Evolutionary conservation across 2,329 filamentous ascomycete genomes (phyloP).

Genomic region (Hypoxylon sp.): DNA sequence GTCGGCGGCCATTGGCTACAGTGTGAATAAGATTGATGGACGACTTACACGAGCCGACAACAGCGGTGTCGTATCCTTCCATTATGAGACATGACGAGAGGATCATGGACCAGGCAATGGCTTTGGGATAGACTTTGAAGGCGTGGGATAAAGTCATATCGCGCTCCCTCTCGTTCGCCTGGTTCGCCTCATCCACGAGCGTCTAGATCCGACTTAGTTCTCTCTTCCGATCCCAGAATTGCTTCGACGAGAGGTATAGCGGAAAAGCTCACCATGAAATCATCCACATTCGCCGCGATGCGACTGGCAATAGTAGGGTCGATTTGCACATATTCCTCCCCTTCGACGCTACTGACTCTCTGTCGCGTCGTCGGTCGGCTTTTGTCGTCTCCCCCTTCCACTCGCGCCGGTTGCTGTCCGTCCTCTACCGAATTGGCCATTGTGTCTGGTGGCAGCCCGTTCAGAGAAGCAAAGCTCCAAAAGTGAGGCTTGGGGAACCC

Average conservation of each 20-base stretch:
- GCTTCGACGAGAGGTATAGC: neutral
- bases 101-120: slow-evolving; percentile 58
- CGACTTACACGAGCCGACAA: slow-evolving; percentile 50
- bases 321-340: slow-evolving; percentile 41
- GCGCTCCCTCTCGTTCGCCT: slow-evolving; percentile 57
- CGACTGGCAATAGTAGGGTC: slow-evolving; percentile 46
- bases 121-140: slow-evolving; percentile 59
- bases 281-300: slow-evolving; percentile 49
- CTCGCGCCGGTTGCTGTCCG: slow-evolving; percentile 12
- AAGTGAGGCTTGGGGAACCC: neutral
- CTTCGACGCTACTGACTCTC: slow-evolving; percentile 32
- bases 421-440: slow-evolving; percentile 33
- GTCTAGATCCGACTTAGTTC: slow-evolving; percentile 35
- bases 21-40: neutral
- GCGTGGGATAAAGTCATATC: slow-evolving; percentile 55
- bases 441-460: neutral
- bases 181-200: slow-evolving; percentile 53
- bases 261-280: slow-evolving; percentile 48
- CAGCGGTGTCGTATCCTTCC: slow-evolving; percentile 50
- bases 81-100: slow-evolving; percentile 58
- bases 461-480: neutral
- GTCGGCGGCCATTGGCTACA: neutral
- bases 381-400: slow-evolving; percentile 35
- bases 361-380: slow-evolving; percentile 31
- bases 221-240: neutral